A percentile compares a stretch with the other conserved stretches of the same genome.
Conservation (phyloP, 179 eudicot genomes). For the Amaranthus tricolor region DNA sequence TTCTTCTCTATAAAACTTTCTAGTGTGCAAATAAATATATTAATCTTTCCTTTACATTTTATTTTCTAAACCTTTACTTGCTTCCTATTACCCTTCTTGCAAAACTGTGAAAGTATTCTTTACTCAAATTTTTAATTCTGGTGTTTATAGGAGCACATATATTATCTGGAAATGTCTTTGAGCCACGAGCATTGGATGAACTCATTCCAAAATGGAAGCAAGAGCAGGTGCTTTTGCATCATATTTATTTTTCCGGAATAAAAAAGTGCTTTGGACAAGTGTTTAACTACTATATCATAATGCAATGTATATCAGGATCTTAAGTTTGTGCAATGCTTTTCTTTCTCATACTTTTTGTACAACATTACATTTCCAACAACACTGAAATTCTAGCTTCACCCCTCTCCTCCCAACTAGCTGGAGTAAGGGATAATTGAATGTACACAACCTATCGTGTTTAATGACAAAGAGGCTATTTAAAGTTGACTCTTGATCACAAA, state of each 20-base stretch:
- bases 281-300: constrained; percentile 7
- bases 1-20: not conserved
- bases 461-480: no score
- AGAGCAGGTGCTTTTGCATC: constrained; percentile 54
- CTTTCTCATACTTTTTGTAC: not conserved
- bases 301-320: not conserved
- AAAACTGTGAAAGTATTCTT: not conserved
- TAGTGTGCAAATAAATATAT: not conserved
- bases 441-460: no score
- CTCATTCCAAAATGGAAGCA: constrained; percentile 87
- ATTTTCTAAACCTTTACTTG: not conserved
- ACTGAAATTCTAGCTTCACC: no score
- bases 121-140: constrained; percentile 6
- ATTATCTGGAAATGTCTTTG: constrained; percentile 95
- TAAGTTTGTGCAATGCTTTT: not conserved
- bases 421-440: no score
- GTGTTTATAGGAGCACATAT: constrained; percentile 76
- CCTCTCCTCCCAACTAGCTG: no score
- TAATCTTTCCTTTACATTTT: not conserved
- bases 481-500: no score
- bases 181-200: constrained; percentile 93
- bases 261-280: not conserved
- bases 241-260: constrained; percentile 5
- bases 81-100: not conserved
- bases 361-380: no score